phyloP scores from a whole-genome alignment of 2,329 filamentous ascomycete genomes.

The Aspergillus tamarii region DNA sequence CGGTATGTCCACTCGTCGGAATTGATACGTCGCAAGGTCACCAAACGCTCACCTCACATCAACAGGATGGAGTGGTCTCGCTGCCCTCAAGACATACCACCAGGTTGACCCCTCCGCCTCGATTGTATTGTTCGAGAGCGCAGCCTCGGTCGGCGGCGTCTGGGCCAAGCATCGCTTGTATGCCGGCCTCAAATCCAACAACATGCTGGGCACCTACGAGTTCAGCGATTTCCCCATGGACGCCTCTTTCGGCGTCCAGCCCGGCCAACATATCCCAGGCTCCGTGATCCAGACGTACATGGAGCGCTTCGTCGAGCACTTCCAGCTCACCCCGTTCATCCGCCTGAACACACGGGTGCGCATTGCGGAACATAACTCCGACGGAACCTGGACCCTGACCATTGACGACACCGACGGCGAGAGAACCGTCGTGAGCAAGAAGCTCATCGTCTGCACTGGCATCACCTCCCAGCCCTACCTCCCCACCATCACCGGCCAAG shows the following conservation, averaged over 20 bases:
- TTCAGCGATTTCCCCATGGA: slow-evolving; percentile 75
- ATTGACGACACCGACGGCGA: slow-evolving; percentile 27
- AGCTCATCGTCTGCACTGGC: slow-evolving; percentile 65
- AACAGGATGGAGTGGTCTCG: slow-evolving; percentile 60
- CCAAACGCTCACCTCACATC: neutral
- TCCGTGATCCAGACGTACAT: slow-evolving; percentile 61
- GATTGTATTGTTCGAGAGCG: slow-evolving; percentile 62
- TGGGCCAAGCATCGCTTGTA: slow-evolving; percentile 71
- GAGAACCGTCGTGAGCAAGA: slow-evolving; percentile 38
- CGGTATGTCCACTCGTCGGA: slow-evolving; percentile 8
- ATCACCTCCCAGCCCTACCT: slow-evolving; percentile 61
- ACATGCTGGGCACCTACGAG: slow-evolving; percentile 72
- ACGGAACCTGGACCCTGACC: slow-evolving; percentile 41
- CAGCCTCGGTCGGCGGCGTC: slow-evolving; percentile 65
- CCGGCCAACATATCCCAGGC: slow-evolving; percentile 63
- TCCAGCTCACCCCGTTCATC: slow-evolving; percentile 53
- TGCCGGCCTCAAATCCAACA: slow-evolving; percentile 72
- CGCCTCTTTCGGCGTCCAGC: slow-evolving; percentile 52
- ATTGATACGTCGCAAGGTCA: neutral
- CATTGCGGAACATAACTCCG: slow-evolving; percentile 46
- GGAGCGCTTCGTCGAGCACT: slow-evolving; percentile 57
- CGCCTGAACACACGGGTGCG: slow-evolving; percentile 57
- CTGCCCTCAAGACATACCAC: slow-evolving; percentile 64
- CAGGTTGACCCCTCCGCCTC: slow-evolving; percentile 61
- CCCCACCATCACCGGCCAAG: slow-evolving; percentile 54